Base-by-base conservation (phyloP, 495 filamentous ascomycete species). In the Umbilicaria muhlenbergii region DNA sequence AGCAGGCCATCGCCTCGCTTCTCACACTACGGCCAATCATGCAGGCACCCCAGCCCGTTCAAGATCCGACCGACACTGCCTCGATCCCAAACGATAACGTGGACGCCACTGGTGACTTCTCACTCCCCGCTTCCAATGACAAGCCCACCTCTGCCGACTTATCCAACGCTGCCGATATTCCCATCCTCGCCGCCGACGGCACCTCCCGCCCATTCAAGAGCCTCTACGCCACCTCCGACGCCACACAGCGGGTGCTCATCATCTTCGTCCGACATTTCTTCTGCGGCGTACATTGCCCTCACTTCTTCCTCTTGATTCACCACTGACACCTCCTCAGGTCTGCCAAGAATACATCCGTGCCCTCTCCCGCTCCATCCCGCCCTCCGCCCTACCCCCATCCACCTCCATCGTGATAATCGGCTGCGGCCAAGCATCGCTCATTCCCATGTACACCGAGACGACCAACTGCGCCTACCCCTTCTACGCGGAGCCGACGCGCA, bases 211-310 rank as follows among this genome's bases (percentile, higher is more conserved):
- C 24, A 10, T 28, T 28, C 24, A 6, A 28, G 24, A 28, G 24
- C 6, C 24, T 28, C 15, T 88, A 86, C 49, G 64, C 74, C 19
- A 60, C 64, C 37, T 88, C 86, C 36, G 57, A 66, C 0, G 70
- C 75, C 11, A 81, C 82, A 0, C 17, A n/a, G 40, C 61, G 73
- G 6, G 74, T 83, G 1, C 64, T 88, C 32, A 54, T 88, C 12
- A 74, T 88, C 43, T 88, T 88, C 51, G 67, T 86, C 36, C 70
- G 86, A 15, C 81, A 93, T 60, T 92, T 88, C 62, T 88, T 81
- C 66, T 89, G 86, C 51, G 83, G 83, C 3, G 81, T 80, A 66
- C 61, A 80, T 66, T 46, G 16, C 13, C 17, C 2, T 6, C 19
- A 35, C 21, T 33, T 33, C 35, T 46, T 38, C 40, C 19, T 39